Evolutionary conservation across 495 filamentous ascomycete species (phyloP).

Genomic region (Xylaria flabelliformis): DNA sequence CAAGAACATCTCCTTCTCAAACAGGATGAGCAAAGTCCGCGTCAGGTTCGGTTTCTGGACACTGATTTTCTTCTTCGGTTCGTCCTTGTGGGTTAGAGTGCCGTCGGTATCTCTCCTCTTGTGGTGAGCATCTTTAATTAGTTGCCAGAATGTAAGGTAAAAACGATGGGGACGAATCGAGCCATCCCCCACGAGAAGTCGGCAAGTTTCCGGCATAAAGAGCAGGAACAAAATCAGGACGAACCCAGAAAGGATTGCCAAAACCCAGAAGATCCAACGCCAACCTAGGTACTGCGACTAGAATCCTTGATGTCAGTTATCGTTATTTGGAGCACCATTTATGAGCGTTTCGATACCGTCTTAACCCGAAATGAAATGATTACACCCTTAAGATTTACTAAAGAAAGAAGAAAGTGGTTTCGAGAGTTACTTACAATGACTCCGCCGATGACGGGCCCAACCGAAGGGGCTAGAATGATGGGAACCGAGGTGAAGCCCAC

Average conservation of each 20-base stretch:
- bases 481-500: conserved; percentile 45
- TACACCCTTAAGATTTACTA: background rate
- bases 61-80: conserved; percentile 40
- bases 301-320: background rate
- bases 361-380: background rate
- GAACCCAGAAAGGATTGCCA: conserved; percentile 55
- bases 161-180: conserved; percentile 51
- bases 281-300: conserved; percentile 59
- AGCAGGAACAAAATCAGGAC: conserved; percentile 49
- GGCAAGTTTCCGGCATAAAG: conserved; percentile 63
- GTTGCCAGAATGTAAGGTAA: conserved; percentile 49
- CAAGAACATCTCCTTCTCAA: conserved; percentile 65
- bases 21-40: conserved; percentile 63
- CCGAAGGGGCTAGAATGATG: conserved; percentile 46
- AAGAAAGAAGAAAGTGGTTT: background rate
- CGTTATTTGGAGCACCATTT: background rate
- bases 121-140: conserved; percentile 36
- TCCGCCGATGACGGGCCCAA: conserved; percentile 63
- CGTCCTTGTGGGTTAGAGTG: conserved; percentile 25
- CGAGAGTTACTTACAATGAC: conserved; percentile 42
- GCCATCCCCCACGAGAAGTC: conserved; percentile 71
- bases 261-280: conserved; percentile 69
- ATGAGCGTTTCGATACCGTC: background rate
- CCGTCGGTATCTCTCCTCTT: conserved; percentile 2
- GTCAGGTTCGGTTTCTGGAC: conserved; percentile 64